Evolutionary conservation across 371 early-diverging fungal genomes (phyloP).

Genomic region (Mucor circinelloides): DNA sequence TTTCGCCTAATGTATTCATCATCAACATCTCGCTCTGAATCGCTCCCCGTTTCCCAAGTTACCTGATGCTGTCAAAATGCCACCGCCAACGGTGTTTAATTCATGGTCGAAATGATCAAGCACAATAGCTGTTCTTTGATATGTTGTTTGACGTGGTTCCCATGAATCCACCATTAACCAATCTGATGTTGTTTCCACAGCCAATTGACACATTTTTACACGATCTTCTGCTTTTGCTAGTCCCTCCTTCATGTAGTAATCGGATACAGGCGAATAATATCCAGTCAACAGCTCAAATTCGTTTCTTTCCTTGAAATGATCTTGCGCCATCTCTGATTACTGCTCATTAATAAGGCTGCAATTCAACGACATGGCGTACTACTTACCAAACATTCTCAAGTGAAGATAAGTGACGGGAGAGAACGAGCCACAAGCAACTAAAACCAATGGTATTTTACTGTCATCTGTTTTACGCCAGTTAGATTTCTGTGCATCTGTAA

Average conservation of each 20-base stretch:
- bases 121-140: constrained; percentile 90
- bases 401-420: constrained; percentile 97
- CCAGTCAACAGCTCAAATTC: constrained; percentile 91
- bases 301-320: constrained; percentile 72
- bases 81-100: constrained; percentile 73
- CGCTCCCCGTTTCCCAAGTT: background rate
- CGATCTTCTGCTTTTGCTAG: constrained; percentile 86
- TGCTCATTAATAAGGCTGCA: background rate
- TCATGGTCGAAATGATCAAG: constrained; percentile 92
- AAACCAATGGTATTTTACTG: constrained; percentile 85
- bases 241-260: constrained; percentile 91
- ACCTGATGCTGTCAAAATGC: constrained; percentile 34
- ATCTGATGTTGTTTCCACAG: constrained; percentile 75
- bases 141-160: constrained; percentile 84
- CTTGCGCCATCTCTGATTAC: constrained; percentile 90
- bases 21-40: background rate
- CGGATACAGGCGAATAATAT: constrained; percentile 95
- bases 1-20: constrained; percentile 29
- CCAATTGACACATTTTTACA: constrained; percentile 92
- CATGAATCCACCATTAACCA: constrained; percentile 98
- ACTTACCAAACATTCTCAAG: constrained; percentile 95
- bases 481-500: background rate
- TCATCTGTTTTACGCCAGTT: constrained; percentile 58
- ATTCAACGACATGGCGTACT: background rate
- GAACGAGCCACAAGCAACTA: constrained; percentile 97